A percentile compares a stretch with the other conserved stretches of the same genome.
phyloP scores from a whole-genome alignment of 2,329 filamentous ascomycete species.

The Orbilia blumenaviensis region DNA sequence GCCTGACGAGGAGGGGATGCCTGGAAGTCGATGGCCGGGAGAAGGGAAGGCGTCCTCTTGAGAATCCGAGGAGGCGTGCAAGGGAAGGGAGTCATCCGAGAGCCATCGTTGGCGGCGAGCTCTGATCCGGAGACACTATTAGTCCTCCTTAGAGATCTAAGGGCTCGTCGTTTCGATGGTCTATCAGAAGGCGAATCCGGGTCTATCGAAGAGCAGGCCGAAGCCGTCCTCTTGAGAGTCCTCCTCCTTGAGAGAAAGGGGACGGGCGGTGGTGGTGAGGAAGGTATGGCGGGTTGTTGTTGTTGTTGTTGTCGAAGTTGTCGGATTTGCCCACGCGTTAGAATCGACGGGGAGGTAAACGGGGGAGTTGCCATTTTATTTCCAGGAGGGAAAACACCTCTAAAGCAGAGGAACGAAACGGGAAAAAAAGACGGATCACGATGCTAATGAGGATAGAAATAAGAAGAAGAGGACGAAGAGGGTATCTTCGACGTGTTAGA shows the following conservation, averaged over 20 bases:
- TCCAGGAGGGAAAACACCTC: not conserved
- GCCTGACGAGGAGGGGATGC: constrained; percentile 76
- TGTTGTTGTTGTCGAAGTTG: constrained; percentile 33
- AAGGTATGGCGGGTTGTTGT: constrained; percentile 25
- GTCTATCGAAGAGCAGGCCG: constrained; percentile 39
- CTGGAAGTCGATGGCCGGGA: constrained; percentile 78
- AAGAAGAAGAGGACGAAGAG: not conserved
- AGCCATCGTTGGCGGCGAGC: constrained; percentile 19
- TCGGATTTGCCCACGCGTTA: constrained; percentile 21
- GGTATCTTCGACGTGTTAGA: constrained; percentile 19
- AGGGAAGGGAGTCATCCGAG: constrained; percentile 15
- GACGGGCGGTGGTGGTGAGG: constrained; percentile 37
- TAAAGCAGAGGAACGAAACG: too few species aligned
- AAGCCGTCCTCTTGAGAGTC: constrained; percentile 42
- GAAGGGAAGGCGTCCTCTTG: constrained; percentile 73
- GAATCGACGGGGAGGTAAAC: constrained; percentile 37
- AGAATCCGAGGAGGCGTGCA: constrained; percentile 60
- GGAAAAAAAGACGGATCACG: not conserved
- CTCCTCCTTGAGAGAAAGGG: constrained; percentile 25
- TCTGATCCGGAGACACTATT: constrained; percentile 36
- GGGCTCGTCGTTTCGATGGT: constrained; percentile 38
- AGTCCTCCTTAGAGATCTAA: constrained; percentile 25
- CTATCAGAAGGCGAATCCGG: constrained; percentile 42
- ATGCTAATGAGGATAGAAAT: not conserved
- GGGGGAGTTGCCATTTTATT: constrained; percentile 43